Conservation (phyloP, 169 alveolate species). For the Perkinsus marinus region DNA sequence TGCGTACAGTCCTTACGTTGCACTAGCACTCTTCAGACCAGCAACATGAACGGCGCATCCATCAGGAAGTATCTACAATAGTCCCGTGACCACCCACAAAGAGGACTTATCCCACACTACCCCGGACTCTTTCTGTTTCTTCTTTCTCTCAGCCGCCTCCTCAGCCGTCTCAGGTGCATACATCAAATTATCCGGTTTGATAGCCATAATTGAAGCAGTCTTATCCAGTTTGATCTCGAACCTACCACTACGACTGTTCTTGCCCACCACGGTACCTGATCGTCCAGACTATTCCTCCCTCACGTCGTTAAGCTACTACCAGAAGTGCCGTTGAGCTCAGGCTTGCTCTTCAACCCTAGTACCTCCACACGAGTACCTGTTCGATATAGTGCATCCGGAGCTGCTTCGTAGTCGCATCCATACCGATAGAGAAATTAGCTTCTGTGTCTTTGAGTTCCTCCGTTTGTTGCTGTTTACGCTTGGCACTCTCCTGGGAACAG, state of each 20-base stretch:
- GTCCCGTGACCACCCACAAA: not conserved
- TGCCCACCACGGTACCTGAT: not conserved
- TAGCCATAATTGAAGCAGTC: not conserved
- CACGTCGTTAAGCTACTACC: not conserved
- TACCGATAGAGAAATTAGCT: not conserved
- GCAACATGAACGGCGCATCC: not conserved
- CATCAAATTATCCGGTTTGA: not conserved
- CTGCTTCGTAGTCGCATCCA: not conserved
- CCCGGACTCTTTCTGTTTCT: not conserved
- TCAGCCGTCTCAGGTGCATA: not conserved
- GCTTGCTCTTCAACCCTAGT: not conserved
- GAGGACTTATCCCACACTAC: not conserved
- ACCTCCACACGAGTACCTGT: not conserved
- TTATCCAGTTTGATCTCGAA: not conserved
- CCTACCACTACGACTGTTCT: not conserved
- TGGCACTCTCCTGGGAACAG: not conserved
- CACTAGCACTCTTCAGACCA: not conserved
- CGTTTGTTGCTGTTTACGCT: not conserved
- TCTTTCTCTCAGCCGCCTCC: not conserved
- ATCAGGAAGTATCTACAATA: not conserved
- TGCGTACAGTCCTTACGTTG: too few species aligned
- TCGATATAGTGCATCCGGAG: not conserved
- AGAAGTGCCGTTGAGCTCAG: not conserved
- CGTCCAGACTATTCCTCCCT: not conserved
- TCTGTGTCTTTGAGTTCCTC: not conserved